phyloP scores from a whole-genome alignment of 495 filamentous ascomycete species.

The Lentithecium fluviatile region DNA sequence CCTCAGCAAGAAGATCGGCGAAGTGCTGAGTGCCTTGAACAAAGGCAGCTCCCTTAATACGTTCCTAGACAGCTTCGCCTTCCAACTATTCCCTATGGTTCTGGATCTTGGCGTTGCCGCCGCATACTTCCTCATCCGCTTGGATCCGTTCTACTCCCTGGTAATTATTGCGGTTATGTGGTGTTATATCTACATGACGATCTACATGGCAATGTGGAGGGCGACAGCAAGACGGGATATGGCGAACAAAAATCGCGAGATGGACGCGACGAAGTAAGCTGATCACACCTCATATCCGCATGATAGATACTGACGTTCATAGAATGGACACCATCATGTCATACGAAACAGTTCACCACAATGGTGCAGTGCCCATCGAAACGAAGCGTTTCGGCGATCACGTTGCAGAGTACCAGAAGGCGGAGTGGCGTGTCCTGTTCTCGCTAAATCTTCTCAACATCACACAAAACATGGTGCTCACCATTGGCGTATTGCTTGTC shows the following conservation, averaged over 20 bases:
- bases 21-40: slow-evolving; percentile 19
- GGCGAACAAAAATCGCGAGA: slow-evolving; percentile 11
- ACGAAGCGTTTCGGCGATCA: neutral
- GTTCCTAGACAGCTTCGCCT: slow-evolving; percentile 16
- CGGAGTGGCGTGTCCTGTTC: slow-evolving; percentile 10
- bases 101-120: slow-evolving; percentile 18
- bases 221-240: slow-evolving; percentile 10
- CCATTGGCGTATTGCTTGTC: slow-evolving; percentile 4
- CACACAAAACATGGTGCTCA: slow-evolving; percentile 12
- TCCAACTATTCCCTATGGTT: slow-evolving; percentile 23
- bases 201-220: slow-evolving; percentile 21
- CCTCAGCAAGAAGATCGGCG: slow-evolving; percentile 13
- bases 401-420: neutral
- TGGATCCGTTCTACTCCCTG: slow-evolving; percentile 12
- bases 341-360: slow-evolving; percentile 21
- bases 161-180: slow-evolving; percentile 8
- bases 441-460: slow-evolving; percentile 16
- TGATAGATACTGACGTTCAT: neutral
- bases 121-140: slow-evolving; percentile 2
- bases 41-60: slow-evolving; percentile 24
- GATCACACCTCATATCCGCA: neutral
- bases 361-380: slow-evolving; percentile 1
- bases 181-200: slow-evolving; percentile 15
- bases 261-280: slow-evolving; percentile 18
- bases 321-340: slow-evolving; percentile 19